These are phyloP conservation scores for Candida tropicalis DNA, from an alignment of 1,139 yeast genomes.

Conservation along the genomic window DNA sequence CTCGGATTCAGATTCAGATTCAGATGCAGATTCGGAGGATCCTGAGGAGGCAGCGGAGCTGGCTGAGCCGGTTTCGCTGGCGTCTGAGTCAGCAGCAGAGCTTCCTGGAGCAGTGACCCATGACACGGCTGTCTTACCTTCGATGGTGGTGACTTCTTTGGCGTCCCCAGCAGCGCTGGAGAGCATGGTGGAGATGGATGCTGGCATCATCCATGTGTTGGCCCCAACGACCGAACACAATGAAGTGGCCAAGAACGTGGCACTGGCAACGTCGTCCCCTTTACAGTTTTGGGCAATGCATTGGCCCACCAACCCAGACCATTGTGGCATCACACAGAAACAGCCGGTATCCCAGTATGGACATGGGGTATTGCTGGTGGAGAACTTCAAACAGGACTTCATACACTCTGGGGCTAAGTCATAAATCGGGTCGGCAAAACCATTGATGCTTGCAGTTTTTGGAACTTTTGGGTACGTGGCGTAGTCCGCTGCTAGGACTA, in stretches of 20 bases:
- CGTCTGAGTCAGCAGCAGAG: slow-evolving; percentile 18
- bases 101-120: slow-evolving; percentile 18
- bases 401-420: slow-evolving; percentile 29
- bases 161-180: slow-evolving; percentile 29
- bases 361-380: slow-evolving; percentile 34
- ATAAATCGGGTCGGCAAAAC: slow-evolving; percentile 39
- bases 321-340: slow-evolving; percentile 37
- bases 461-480: slow-evolving; percentile 37
- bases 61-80: slow-evolving; percentile 7
- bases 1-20: too few species aligned
- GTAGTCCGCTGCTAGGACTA: slow-evolving; percentile 1
- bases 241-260: slow-evolving; percentile 43
- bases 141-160: slow-evolving; percentile 17
- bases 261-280: slow-evolving; percentile 38
- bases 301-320: slow-evolving; percentile 29
- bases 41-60: slow-evolving; percentile 3
- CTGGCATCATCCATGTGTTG: slow-evolving; percentile 40
- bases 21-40: too few species aligned
- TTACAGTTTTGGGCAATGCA: slow-evolving; percentile 33
- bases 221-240: slow-evolving; percentile 48
- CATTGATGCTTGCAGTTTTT: slow-evolving; percentile 36
- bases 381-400: slow-evolving; percentile 21
- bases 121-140: slow-evolving; percentile 15
- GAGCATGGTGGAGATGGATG: slow-evolving; percentile 34
- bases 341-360: slow-evolving; percentile 44